These are phyloP conservation scores for Haplographium delicatum DNA, from an alignment of 495 filamentous ascomycete species.

Conservation along the genomic window DNA sequence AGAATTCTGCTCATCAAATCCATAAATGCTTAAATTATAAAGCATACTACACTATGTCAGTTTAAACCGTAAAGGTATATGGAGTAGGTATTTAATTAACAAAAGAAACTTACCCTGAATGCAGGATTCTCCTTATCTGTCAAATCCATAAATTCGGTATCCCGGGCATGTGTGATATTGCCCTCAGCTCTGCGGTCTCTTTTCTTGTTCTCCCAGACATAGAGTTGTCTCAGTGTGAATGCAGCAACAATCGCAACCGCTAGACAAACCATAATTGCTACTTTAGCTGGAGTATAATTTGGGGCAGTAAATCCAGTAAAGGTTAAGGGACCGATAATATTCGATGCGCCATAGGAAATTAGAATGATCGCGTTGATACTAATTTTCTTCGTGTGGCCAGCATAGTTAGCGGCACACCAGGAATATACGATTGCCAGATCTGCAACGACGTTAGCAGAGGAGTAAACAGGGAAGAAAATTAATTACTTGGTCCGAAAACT, in stretches of 20 bases:
- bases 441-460: constrained; percentile 49
- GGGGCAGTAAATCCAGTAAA: constrained; percentile 31
- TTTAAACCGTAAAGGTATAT: too few relatives aligned
- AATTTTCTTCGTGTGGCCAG: constrained; percentile 22
- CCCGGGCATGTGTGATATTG: too few relatives aligned
- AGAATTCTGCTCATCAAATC: too few relatives aligned
- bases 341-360: constrained; percentile 15
- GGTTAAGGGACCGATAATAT: constrained; percentile 16
- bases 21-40: too few relatives aligned
- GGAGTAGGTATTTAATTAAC: too few relatives aligned
- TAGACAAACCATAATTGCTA: constrained; percentile 59
- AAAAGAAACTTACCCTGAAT: too few relatives aligned
- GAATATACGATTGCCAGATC: constrained; percentile 45
- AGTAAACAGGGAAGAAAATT: constrained; percentile 52
- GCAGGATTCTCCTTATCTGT: too few relatives aligned
- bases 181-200: constrained; percentile 47
- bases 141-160: too few relatives aligned
- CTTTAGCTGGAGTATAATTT: constrained; percentile 59
- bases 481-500: constrained; percentile 40
- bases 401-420: constrained; percentile 19
- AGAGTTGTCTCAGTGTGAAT: constrained; percentile 56
- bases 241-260: constrained; percentile 49
- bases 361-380: constrained; percentile 15
- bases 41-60: too few relatives aligned
- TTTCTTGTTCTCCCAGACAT: constrained; percentile 50